Evolutionary conservation across 2,329 filamentous ascomycete species (phyloP).

Genomic region (Graphiopsis chlorocephala): DNA sequence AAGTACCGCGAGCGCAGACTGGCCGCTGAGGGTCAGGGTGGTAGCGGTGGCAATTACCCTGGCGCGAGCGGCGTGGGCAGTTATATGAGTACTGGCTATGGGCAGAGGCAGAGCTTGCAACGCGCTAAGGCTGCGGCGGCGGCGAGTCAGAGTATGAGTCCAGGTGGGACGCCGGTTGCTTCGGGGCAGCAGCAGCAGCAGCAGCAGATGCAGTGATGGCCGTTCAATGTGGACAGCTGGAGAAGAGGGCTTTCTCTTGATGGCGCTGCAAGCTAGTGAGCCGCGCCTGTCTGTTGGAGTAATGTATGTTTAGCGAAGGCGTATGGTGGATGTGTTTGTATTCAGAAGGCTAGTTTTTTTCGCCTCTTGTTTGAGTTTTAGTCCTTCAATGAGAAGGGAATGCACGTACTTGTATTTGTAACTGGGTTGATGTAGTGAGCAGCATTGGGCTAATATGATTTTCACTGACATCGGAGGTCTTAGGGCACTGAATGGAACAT

Average conservation of each 20-base stretch:
- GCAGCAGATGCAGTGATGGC: conserved; percentile 1
- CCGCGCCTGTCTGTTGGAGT: neutral
- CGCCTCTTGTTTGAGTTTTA: neutral
- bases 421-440: neutral
- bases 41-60: conserved; percentile 35
- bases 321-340: neutral
- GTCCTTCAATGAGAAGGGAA: neutral
- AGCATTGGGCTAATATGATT: neutral
- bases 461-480: neutral
- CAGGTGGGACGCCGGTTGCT: neutral
- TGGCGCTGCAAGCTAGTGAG: neutral
- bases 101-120: conserved; percentile 18
- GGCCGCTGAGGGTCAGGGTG: conserved; percentile 35
- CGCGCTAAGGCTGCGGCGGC: conserved; percentile 3
- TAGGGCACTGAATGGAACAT: neutral
- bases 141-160: neutral
- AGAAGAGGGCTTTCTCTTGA: neutral
- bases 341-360: neutral
- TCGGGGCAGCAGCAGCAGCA: neutral
- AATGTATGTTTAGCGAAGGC: conserved; percentile 7
- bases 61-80: conserved; percentile 32
- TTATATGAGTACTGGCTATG: conserved; percentile 29
- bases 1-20: conserved; percentile 39
- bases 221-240: too few species aligned
- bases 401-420: neutral